Conservation (phyloP, 164 flowering plant species). For the Malania oleifera region DNA sequence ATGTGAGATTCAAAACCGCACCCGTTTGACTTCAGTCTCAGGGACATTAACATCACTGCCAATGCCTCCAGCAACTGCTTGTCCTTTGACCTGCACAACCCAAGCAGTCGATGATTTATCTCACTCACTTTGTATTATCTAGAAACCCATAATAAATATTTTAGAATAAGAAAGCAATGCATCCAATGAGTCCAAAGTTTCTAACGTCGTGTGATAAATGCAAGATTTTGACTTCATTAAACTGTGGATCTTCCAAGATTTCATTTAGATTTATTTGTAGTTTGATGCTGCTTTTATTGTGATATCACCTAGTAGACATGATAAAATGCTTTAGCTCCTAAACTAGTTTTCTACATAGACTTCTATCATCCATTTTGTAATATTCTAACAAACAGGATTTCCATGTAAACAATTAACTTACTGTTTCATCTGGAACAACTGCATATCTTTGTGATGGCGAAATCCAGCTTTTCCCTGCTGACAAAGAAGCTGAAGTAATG, state of each 20-base stretch:
- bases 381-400: neutral
- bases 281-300: no score
- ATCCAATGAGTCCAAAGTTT: no score
- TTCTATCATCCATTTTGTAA: neutral
- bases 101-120: neutral
- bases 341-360: no score
- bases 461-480: conserved; percentile 62
- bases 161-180: no score
- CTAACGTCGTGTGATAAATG: no score
- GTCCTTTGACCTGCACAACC: conserved; percentile 36
- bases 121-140: neutral
- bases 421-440: conserved; percentile 87
- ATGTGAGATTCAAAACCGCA: conserved; percentile 24
- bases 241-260: no score
- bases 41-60: conserved; percentile 68
- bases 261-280: no score
- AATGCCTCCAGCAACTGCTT: conserved; percentile 24
- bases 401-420: conserved; percentile 21
- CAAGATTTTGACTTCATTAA: no score
- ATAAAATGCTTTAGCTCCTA: no score
- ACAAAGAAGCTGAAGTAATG: neutral
- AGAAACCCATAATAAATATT: neutral
- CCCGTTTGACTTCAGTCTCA: conserved; percentile 58
- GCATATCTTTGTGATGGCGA: conserved; percentile 90
- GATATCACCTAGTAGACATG: no score